These are phyloP conservation scores for Cichorium intybus DNA, from an alignment of 140 eudicot species.

Conservation along the genomic window DNA sequence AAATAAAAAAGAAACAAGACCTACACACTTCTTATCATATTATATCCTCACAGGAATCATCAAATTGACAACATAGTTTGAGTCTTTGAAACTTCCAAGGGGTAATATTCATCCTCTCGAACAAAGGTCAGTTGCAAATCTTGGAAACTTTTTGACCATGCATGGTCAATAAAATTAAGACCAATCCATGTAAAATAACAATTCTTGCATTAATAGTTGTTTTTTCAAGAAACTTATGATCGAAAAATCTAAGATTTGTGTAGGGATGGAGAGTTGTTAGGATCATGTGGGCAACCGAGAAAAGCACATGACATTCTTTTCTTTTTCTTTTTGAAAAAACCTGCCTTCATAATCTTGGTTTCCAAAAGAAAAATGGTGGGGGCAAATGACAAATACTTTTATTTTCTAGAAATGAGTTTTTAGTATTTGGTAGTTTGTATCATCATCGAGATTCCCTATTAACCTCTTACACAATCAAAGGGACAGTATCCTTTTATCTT, in stretches of 20 bases:
- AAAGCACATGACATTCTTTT: constrained; percentile 10
- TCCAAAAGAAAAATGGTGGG: constrained; percentile 41
- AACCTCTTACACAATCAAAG: constrained; percentile 28
- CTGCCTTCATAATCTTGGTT: constrained; percentile 21
- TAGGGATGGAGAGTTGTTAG: constrained; percentile 49
- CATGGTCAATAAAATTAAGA: background rate
- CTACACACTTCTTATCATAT: no score
- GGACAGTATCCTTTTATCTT: constrained; percentile 12
- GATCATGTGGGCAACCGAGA: constrained; percentile 38
- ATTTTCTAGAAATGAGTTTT: constrained; percentile 24
- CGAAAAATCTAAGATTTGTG: constrained; percentile 24
- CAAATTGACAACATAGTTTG: no score
- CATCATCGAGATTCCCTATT: constrained; percentile 42
- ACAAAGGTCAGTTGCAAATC: no score
- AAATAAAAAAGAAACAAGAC: no score
- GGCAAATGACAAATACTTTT: constrained; percentile 36
- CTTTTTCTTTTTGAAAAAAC: constrained; percentile 11
- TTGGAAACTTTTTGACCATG: background rate
- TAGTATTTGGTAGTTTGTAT: constrained; percentile 39
- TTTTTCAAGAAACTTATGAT: background rate
- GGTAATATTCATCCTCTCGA: background rate
- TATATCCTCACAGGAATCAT: no score
- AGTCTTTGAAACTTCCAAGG: background rate
- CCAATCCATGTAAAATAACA: constrained; percentile 4
- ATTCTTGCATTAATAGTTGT: background rate